A percentile compares a stretch with the other conserved stretches of the same genome.
phyloP scores from a whole-genome alignment of 2,329 filamentous ascomycete species.

The Fusarium sp. region DNA sequence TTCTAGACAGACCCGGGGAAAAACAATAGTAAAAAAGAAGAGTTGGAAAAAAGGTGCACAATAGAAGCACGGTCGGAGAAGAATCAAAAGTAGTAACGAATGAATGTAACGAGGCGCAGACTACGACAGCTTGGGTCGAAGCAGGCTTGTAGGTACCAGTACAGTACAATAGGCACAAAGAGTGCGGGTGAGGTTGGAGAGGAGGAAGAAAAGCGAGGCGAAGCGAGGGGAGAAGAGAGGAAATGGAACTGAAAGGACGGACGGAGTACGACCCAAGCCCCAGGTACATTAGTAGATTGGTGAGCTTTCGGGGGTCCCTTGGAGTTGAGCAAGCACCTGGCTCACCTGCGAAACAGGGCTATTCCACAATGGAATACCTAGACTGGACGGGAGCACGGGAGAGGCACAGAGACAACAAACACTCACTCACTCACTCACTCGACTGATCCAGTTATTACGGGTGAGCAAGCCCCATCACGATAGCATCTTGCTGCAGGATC shows the following conservation, averaged over 20 bases:
- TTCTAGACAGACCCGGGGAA: slow-evolving; percentile 12
- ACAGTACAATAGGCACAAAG: slow-evolving; percentile 18
- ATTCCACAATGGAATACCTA: not conserved
- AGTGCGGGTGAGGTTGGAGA: slow-evolving; percentile 27
- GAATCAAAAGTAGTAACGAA: slow-evolving; percentile 21
- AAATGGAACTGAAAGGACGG: slow-evolving; percentile 10
- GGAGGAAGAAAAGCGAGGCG: slow-evolving; percentile 12
- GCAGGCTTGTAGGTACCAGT: slow-evolving; percentile 25
- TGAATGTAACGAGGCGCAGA: slow-evolving; percentile 36
- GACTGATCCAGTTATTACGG: slow-evolving; percentile 16
- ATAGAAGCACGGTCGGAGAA: slow-evolving; percentile 8
- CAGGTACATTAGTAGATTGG: slow-evolving; percentile 2
- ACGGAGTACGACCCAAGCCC: slow-evolving; percentile 6
- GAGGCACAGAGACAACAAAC: not conserved
- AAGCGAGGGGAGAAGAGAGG: not conserved
- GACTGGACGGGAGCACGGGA: not conserved
- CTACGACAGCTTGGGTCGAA: slow-evolving; percentile 37
- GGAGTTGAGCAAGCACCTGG: slow-evolving; percentile 17
- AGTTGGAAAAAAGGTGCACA: not conserved
- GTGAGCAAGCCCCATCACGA: slow-evolving; percentile 19
- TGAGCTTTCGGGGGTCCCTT: slow-evolving; percentile 28
- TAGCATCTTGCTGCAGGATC: slow-evolving; percentile 9
- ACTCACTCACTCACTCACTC: not conserved
- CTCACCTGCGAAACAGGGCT: slow-evolving; percentile 25
- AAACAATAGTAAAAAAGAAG: slow-evolving; percentile 8